A percentile compares a stretch with the other conserved stretches of the same genome.
phyloP scores from a whole-genome alignment of 225 moss, liverwort and hornwort genomes.

The Antitrichia curtipendula region DNA sequence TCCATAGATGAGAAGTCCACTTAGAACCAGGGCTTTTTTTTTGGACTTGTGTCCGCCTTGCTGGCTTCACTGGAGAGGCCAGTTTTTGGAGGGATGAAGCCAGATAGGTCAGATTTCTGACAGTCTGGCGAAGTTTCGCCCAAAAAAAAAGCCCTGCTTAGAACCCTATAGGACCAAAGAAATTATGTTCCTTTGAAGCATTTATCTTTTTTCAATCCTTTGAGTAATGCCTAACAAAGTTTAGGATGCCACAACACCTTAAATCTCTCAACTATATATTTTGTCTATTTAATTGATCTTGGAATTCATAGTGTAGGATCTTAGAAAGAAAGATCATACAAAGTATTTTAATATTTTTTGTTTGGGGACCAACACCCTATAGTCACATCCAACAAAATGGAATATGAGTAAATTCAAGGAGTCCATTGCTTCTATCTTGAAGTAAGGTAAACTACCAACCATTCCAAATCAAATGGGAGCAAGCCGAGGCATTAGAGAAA shows the following conservation, averaged over 20 bases:
- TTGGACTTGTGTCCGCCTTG: no score
- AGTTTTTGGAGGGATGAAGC: no score
- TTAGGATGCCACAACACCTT: fast-evolving
- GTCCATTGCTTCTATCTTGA: background rate
- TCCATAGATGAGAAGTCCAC: background rate
- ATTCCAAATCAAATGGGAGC: no score
- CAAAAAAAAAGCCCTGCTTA: no score
- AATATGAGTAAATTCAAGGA: background rate
- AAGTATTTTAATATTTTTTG: background rate
- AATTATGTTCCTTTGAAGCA: background rate
- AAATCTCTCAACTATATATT: background rate
- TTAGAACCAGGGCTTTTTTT: no score
- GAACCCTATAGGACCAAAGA: fast-evolving
- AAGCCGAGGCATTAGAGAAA: no score
- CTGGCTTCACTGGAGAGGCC: no score
- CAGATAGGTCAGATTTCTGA: no score
- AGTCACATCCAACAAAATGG: background rate
- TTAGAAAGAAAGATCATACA: background rate
- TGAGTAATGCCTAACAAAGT: background rate
- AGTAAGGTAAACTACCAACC: no score
- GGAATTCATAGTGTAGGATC: background rate
- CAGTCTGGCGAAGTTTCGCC: no score
- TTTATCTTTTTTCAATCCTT: background rate
- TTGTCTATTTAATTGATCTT: background rate
- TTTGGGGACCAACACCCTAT: fast-evolving